These are phyloP conservation scores for Cryomyces minteri DNA, from an alignment of 495 filamentous ascomycete genomes.

Conservation along the genomic window DNA sequence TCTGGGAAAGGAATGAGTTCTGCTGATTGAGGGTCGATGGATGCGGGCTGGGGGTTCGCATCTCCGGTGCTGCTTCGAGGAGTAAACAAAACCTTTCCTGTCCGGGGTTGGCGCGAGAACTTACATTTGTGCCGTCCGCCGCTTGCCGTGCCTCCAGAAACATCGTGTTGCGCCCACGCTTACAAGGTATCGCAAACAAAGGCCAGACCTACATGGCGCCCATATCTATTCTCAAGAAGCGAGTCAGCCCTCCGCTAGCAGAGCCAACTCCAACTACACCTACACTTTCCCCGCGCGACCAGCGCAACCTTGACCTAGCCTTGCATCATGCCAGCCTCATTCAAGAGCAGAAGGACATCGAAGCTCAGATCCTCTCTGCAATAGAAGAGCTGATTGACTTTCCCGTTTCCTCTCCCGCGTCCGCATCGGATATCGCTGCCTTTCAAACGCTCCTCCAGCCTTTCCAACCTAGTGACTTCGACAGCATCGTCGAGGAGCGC, in stretches of 20 bases:
- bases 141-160: no score
- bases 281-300: conserved; percentile 21
- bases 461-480: conserved; percentile 80
- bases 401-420: conserved; percentile 28
- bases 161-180: no score
- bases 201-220: neutral
- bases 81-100: no score
- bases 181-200: no score
- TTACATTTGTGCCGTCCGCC: no score
- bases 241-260: neutral
- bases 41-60: no score
- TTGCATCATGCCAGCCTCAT: conserved; percentile 66
- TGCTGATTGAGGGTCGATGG: no score
- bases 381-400: conserved; percentile 49
- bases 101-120: no score
- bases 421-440: conserved; percentile 29
- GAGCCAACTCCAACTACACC: conserved; percentile 11
- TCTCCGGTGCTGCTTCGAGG: no score
- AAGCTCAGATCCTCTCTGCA: conserved; percentile 49
- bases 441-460: conserved; percentile 40
- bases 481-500: conserved; percentile 69
- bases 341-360: conserved; percentile 55
- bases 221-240: conserved; percentile 32
- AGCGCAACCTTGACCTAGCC: conserved; percentile 42
- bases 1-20: no score